Evolutionary conservation across 257 asterid species (phyloP).

Genomic region (Solanum chmielewskii): DNA sequence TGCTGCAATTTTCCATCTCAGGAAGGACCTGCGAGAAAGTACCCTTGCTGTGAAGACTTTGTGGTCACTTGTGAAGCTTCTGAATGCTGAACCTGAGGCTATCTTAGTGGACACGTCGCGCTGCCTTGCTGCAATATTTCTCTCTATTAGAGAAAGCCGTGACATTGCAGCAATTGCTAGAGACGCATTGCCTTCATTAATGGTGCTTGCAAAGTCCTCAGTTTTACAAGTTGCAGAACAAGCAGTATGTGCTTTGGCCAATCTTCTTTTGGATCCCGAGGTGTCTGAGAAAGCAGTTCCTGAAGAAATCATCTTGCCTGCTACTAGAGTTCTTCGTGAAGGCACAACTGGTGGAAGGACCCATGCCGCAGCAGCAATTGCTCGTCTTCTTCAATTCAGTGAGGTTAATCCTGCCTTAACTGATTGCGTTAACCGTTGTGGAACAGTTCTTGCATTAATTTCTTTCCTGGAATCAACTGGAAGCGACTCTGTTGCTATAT

Average conservation of each 20-base stretch:
- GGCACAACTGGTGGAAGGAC: conserved; percentile 67
- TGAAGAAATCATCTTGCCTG: conserved; percentile 76
- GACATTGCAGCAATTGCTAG: conserved; percentile 78
- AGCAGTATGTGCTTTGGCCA: conserved; percentile 92
- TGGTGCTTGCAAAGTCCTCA: conserved; percentile 66
- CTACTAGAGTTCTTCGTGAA: conserved; percentile 78
- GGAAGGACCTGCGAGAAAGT: conserved; percentile 93
- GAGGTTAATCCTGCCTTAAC: conserved; percentile 46
- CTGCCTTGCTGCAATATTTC: conserved; percentile 85
- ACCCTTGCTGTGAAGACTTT: conserved; percentile 58
- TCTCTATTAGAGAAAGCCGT: conserved; percentile 74
- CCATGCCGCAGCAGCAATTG: conserved; percentile 92
- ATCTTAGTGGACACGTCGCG: conserved; percentile 63
- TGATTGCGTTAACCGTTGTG: conserved; percentile 72
- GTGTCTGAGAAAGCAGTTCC: conserved; percentile 57
- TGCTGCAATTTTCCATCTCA: conserved; percentile 70
- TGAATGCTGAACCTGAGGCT: conserved; percentile 56
- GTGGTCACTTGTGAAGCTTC: conserved; percentile 50
- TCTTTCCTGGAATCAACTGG: conserved; percentile 75
- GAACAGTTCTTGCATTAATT: conserved; percentile 86
- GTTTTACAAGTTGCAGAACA: conserved; percentile 81
- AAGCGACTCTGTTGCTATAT: conserved; percentile 48
- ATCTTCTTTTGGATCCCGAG: conserved; percentile 81
- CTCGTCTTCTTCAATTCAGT: conserved; percentile 75
- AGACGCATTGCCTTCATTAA: conserved; percentile 66